These are phyloP conservation scores for Plantago ovata DNA, from an alignment of 257 asterid genomes.

Conservation along the genomic window DNA sequence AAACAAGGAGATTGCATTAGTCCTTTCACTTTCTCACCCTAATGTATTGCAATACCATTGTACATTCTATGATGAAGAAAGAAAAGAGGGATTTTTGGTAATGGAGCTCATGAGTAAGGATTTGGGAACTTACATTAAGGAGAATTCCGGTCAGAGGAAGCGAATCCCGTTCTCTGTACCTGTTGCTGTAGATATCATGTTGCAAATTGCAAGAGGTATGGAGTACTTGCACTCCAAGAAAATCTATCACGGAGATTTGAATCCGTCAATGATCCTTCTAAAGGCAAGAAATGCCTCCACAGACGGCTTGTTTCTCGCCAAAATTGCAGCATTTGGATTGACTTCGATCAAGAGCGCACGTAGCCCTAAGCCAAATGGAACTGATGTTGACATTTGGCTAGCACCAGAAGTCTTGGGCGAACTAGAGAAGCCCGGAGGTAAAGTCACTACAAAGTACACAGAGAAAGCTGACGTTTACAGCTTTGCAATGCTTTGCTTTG, in stretches of 20 bases:
- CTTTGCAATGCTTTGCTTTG: conserved; percentile 83
- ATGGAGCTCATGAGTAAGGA: conserved; percentile 84
- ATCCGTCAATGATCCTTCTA: conserved; percentile 70
- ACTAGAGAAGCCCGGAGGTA: conserved; percentile 37
- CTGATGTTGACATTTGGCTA: conserved; percentile 61
- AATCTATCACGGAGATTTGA: conserved; percentile 66
- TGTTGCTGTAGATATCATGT: conserved; percentile 70
- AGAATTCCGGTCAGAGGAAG: conserved; percentile 53
- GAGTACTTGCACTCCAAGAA: conserved; percentile 74
- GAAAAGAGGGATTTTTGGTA: conserved; percentile 74
- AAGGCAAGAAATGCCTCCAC: conserved; percentile 42
- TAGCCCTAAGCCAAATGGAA: conserved; percentile 24
- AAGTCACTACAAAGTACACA: conserved; percentile 27
- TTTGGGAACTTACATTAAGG: conserved; percentile 51
- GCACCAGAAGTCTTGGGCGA: conserved; percentile 86
- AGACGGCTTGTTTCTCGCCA: conserved; percentile 54
- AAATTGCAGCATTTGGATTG: conserved; percentile 60
- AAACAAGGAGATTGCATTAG: conserved; percentile 37
- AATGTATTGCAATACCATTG: conserved; percentile 61
- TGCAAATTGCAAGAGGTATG: conserved; percentile 89
- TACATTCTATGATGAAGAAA: conserved; percentile 71
- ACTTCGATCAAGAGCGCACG: conserved; percentile 33
- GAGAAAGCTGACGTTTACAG: conserved; percentile 90
- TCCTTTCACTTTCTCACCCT: conserved; percentile 70
- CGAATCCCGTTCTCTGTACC: conserved; percentile 55